Conservation (phyloP, 306 rosid genomes). For the Trifolium dubium region DNA sequence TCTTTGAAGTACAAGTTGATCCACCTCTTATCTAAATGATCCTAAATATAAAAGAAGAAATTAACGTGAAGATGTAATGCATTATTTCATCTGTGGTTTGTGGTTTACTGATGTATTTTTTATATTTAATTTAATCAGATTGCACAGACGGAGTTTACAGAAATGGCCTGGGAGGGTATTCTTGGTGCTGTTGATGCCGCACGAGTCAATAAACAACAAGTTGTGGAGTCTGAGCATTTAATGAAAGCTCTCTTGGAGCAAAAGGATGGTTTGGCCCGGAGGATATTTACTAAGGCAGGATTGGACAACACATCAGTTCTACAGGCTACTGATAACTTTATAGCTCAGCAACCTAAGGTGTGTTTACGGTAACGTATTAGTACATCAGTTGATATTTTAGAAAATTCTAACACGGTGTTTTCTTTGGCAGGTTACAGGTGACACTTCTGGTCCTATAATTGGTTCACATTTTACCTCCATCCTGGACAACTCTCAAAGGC, state of each 20-base stretch:
- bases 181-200: conserved; percentile 88
- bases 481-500: conserved; percentile 64
- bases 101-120: conserved; percentile 17
- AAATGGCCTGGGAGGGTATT: conserved; percentile 97
- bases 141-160: conserved; percentile 79
- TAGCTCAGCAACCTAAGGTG: conserved; percentile 87
- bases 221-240: conserved; percentile 91
- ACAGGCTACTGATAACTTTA: conserved; percentile 86
- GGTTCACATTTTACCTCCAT: conserved; percentile 67
- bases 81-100: too few relatives aligned
- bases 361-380: conserved; percentile 20
- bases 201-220: conserved; percentile 73
- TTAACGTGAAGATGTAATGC: too few relatives aligned
- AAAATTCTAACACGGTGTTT: conserved; percentile 16
- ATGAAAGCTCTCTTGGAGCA: conserved; percentile 99
- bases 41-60: too few relatives aligned
- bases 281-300: conserved; percentile 91
- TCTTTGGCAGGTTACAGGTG: conserved; percentile 69
- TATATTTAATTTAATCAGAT: conserved; percentile 53
- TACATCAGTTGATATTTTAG: conserved; percentile 14
- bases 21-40: too few relatives aligned
- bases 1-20: too few relatives aligned
- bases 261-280: conserved; percentile 86
- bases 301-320: conserved; percentile 84
- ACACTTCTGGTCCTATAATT: conserved; percentile 75